A percentile compares a stretch with the other conserved stretches of the same genome.
phyloP scores from a whole-genome alignment of 2,329 filamentous ascomycete species.

The Diaporthe sp. region DNA sequence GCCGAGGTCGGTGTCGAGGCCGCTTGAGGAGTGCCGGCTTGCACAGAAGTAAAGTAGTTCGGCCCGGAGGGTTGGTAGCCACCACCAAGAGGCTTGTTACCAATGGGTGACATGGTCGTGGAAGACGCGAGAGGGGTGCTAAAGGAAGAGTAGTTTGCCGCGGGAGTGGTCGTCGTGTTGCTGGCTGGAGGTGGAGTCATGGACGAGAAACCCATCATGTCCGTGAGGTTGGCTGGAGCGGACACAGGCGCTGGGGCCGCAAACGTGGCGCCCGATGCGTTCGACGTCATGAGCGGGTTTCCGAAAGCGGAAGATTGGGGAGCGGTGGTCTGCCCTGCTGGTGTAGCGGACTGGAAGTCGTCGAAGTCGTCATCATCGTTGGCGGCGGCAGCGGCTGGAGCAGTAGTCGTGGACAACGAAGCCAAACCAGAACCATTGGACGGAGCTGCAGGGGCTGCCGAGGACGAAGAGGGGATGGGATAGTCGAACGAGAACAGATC shows the following conservation, averaged over 20 bases:
- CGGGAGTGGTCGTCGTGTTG: constrained; percentile 66
- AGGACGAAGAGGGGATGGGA: constrained; percentile 66
- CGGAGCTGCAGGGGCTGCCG: constrained; percentile 60
- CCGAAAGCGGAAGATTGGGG: constrained; percentile 57
- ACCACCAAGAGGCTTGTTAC: constrained; percentile 64
- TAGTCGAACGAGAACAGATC: constrained; percentile 97
- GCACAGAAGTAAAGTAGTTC: constrained; percentile 95
- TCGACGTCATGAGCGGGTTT: constrained; percentile 64
- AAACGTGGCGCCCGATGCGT: constrained; percentile 75
- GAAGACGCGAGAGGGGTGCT: constrained; percentile 59
- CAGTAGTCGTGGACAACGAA: constrained; percentile 55
- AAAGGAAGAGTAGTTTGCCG: constrained; percentile 76
- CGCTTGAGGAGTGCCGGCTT: constrained; percentile 53
- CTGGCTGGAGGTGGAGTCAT: constrained; percentile 79
- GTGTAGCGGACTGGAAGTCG: constrained; percentile 92
- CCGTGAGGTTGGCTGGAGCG: constrained; percentile 83
- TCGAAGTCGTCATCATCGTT: constrained; percentile 95
- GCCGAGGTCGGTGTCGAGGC: constrained; percentile 47
- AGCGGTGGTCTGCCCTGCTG: constrained; percentile 62
- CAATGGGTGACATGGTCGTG: constrained; percentile 55
- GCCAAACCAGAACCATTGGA: constrained; percentile 64
- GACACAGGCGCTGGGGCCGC: constrained; percentile 88
- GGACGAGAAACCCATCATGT: constrained; percentile 84
- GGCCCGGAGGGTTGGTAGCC: constrained; percentile 84
- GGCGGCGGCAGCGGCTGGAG: constrained; percentile 51